Conservation (phyloP, 2,329 filamentous ascomycete genomes). For the Colletotrichum falcatum region DNA sequence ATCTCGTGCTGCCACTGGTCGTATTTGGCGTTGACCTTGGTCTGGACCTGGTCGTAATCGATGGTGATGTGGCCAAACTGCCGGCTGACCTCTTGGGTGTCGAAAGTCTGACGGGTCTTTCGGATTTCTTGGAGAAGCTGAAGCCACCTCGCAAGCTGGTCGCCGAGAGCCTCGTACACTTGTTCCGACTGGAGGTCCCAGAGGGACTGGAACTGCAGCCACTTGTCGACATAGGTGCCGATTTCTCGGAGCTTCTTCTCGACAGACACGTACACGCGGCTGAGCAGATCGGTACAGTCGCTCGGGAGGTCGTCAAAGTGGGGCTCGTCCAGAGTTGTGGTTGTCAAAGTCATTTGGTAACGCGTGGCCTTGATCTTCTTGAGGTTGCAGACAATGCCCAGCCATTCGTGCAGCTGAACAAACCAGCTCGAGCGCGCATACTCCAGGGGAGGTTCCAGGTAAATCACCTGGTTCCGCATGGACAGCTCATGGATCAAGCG, state of each 20-base stretch:
- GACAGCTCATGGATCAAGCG: slow-evolving; percentile 90
- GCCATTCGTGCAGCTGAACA: slow-evolving; percentile 90
- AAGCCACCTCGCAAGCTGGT: slow-evolving; percentile 92
- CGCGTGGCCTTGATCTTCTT: slow-evolving; percentile 94
- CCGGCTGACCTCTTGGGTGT: slow-evolving; percentile 93
- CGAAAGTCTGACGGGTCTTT: slow-evolving; percentile 94
- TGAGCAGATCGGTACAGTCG: slow-evolving; percentile 83
- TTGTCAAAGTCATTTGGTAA: slow-evolving; percentile 89
- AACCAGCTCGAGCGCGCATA: slow-evolving; percentile 95
- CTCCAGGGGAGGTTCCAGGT: slow-evolving; percentile 92
- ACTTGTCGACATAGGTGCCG: slow-evolving; percentile 91
- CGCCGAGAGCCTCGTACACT: slow-evolving; percentile 91
- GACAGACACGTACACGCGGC: slow-evolving; percentile 83
- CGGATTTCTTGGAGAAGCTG: slow-evolving; percentile 97
- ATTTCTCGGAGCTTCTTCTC: slow-evolving; percentile 87
- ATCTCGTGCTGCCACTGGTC: slow-evolving; percentile 99
- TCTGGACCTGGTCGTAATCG: slow-evolving; percentile 98
- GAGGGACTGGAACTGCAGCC: slow-evolving; percentile 97
- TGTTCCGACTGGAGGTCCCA: slow-evolving; percentile 98
- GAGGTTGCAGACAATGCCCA: slow-evolving; percentile 91
- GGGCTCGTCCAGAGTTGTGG: slow-evolving; percentile 71
- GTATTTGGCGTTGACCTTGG: slow-evolving; percentile 98
- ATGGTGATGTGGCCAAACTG: slow-evolving; percentile 95
- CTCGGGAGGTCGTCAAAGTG: slow-evolving; percentile 88
- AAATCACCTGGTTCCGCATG: slow-evolving; percentile 98